Evolutionary conservation across 306 rosid genomes (phyloP).

Genomic region (Sindora glabra): DNA sequence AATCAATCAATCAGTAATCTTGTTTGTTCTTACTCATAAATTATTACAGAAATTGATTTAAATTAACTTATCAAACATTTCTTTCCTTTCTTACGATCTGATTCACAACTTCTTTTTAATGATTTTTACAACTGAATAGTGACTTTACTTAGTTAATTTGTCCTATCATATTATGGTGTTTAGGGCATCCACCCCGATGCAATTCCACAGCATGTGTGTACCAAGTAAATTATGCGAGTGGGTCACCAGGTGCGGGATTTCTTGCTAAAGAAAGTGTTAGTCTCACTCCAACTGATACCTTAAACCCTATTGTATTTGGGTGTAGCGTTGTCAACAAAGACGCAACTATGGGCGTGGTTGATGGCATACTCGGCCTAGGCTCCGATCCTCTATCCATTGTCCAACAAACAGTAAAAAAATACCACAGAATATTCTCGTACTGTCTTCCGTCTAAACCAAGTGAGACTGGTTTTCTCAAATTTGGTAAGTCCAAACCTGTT

Average conservation of each 20-base stretch:
- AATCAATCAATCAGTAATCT: constrained; percentile 41
- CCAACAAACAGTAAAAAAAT: constrained; percentile 30
- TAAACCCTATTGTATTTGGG: constrained; percentile 41
- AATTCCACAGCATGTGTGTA: too few species aligned
- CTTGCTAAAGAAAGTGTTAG: too few species aligned
- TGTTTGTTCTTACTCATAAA: constrained; percentile 43
- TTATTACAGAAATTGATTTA: too few species aligned
- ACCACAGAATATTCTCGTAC: constrained; percentile 53
- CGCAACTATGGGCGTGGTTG: constrained; percentile 44
- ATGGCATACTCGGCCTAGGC: constrained; percentile 48
- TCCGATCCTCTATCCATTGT: constrained; percentile 37
- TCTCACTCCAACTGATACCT: too few species aligned
- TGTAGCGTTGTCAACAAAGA: constrained; percentile 52
- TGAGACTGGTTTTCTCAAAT: constrained; percentile 39
- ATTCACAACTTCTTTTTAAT: too few species aligned
- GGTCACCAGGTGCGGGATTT: too few species aligned
- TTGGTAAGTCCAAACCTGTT: constrained; percentile 37
- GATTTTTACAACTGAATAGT: constrained; percentile 48
- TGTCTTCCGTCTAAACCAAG: constrained; percentile 42
- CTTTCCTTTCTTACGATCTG: too few species aligned
- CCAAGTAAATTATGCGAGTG: too few species aligned
- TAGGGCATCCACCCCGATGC: too few species aligned
- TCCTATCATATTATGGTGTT: too few species aligned
- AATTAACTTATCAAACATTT: too few species aligned
- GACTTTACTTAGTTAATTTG: constrained; percentile 42